These are phyloP conservation scores for Sporothrix inflata DNA, from an alignment of 2,329 filamentous ascomycete species.

Conservation along the genomic window DNA sequence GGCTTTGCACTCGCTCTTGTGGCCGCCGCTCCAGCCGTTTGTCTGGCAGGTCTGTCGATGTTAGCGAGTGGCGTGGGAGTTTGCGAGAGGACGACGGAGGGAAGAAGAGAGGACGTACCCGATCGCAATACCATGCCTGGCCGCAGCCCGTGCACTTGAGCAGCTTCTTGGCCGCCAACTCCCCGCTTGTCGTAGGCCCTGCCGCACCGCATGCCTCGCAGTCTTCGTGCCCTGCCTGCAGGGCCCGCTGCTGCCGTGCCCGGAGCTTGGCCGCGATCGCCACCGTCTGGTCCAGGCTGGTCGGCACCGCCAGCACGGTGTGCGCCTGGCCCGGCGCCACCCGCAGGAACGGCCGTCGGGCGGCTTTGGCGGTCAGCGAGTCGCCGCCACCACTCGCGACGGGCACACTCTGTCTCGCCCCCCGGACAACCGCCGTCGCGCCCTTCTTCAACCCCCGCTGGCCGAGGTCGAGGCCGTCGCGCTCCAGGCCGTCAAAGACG, in stretches of 20 bases:
- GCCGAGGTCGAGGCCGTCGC: conserved; percentile 43
- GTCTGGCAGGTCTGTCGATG: conserved; percentile 48
- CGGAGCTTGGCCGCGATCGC: conserved; percentile 37
- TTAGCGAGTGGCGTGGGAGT: conserved; percentile 23
- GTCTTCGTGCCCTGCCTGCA: not conserved
- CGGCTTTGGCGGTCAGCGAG: conserved; percentile 36
- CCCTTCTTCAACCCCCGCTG: conserved; percentile 44
- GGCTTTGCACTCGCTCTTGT: conserved; percentile 51
- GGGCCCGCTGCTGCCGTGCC: not conserved
- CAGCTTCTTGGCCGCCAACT: conserved; percentile 35
- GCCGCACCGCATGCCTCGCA: conserved; percentile 28
- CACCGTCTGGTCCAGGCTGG: conserved; percentile 39
- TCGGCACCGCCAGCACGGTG: conserved; percentile 44
- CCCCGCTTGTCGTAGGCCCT: not conserved
- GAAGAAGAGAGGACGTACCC: conserved; percentile 40
- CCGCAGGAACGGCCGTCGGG: conserved; percentile 46
- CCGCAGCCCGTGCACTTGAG: conserved; percentile 50
- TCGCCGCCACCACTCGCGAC: conserved; percentile 17
- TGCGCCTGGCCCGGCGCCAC: conserved; percentile 42
- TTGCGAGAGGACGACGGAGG: not conserved
- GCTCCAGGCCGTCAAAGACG: conserved; percentile 48
- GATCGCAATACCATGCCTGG: conserved; percentile 50
- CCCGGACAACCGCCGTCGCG: conserved; percentile 44
- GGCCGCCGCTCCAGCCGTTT: conserved; percentile 48
- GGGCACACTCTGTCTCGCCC: conserved; percentile 43